Base-by-base conservation (phyloP, 2,329 filamentous ascomycete species). In the Aspergillus quadricinctus region DNA sequence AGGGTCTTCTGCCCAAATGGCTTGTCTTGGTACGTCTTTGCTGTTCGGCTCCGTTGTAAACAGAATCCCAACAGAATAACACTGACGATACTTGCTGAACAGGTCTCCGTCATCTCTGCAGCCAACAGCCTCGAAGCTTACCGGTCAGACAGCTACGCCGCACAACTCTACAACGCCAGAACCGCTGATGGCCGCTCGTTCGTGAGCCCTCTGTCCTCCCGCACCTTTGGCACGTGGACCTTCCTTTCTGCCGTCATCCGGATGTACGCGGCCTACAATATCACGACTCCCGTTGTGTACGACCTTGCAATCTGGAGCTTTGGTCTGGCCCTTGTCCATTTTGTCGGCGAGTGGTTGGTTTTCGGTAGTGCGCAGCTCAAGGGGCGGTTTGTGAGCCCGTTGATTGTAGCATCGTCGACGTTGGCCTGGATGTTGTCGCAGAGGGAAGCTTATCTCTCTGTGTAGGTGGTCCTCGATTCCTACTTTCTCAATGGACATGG, bases 201-300 rank as follows among this genome's bases (percentile, higher is more conserved):
- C 74, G 83, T 90, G 55, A 92, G 89, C 5, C 85, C 88, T 4
- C 84, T 96, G 29, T 87, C 86, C 10, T 87, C 87, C 27, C 87
- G 90, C 61, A 86, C 90, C 21, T 96, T 96, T 72, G 92, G 89
- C 53, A 94, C 90, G 29, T 97, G 92, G 87, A 95, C 92, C 0
- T 81, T 93, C 56, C 80, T 96, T 57, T 87, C 88, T 5, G 83
- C 86, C 57, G 78, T 96, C 51, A 82, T 96, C 48, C 85, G 92
- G 52, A 77, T 92, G 63, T 95, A 95, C 69, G 90, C 90, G 4
- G 89, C 90, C 35, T 96, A 95, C 77, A 81, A 95, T 72, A 84
- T 96, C 61, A 80, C 85, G 62, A 81, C 90, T 58, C 83, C 83
- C 1, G 81, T 83, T 48, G 80, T 92, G 54, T 97, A 95, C 73